These are phyloP conservation scores for Capsella rubella DNA, from an alignment of 441 rosid genomes.

Conservation along the genomic window DNA sequence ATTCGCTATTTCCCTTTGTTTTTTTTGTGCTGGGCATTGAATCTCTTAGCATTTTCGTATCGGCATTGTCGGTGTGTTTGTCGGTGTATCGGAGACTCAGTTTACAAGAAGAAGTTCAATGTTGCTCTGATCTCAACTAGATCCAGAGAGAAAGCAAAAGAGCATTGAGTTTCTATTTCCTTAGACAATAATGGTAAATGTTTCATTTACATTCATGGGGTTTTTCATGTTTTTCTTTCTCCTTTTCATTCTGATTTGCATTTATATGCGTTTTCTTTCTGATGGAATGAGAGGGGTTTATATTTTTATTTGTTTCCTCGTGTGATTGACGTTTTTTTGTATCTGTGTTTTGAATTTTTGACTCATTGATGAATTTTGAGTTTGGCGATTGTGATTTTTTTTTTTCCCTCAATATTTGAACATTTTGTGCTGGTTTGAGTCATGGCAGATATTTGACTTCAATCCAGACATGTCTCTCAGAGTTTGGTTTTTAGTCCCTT, in stretches of 20 bases:
- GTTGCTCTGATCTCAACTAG: conserved; percentile 37
- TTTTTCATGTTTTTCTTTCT: not conserved
- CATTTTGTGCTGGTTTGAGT: conserved; percentile 6
- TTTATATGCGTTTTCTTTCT: conserved; percentile 1
- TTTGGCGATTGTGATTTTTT: conserved; percentile 13
- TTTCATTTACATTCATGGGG: conserved; percentile 11
- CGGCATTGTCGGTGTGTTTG: conserved; percentile 35
- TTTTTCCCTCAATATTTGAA: not conserved
- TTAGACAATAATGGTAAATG: conserved; percentile 37
- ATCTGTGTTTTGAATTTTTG: not conserved
- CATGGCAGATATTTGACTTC: conserved; percentile 29
- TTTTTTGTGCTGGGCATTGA: conserved; percentile 17
- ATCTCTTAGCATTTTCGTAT: conserved; percentile 32
- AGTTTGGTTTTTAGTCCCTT: conserved; percentile 19
- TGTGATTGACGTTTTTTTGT: conserved; percentile 21
- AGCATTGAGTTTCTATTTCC: conserved; percentile 35
- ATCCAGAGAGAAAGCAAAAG: conserved; percentile 21
- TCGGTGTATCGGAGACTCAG: conserved; percentile 18
- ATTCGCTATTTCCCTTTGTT: not conserved
- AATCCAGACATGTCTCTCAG: conserved; percentile 2
- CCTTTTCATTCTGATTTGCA: not conserved
- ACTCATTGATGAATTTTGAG: not conserved
- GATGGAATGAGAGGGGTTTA: not conserved
- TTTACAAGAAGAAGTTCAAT: conserved; percentile 30
- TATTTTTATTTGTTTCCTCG: conserved; percentile 1